Evolutionary conservation across 2,329 filamentous ascomycete species (phyloP).

Genomic region (Hypoxylon sp.): DNA sequence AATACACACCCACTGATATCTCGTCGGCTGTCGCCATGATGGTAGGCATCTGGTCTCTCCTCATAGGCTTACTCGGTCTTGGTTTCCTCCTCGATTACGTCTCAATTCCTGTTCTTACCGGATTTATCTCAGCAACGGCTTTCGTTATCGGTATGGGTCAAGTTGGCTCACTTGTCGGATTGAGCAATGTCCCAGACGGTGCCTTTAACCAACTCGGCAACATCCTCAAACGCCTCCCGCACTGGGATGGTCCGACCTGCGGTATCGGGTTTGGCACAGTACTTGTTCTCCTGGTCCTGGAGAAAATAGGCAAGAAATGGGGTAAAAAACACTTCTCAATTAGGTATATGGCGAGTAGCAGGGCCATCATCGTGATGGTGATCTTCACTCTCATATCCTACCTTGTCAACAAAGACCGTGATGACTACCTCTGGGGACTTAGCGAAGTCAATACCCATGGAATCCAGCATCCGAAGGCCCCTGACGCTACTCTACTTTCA

Average conservation of each 20-base stretch:
- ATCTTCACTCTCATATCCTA: conserved; percentile 76
- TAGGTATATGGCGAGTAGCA: conserved; percentile 71
- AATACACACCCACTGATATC: conserved; percentile 69
- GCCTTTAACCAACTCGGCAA: conserved; percentile 72
- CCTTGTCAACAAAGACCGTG: conserved; percentile 69
- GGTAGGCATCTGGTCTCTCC: conserved; percentile 72
- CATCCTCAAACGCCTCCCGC: conserved; percentile 68
- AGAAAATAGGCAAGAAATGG: conserved; percentile 71
- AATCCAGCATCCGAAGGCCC: conserved; percentile 65
- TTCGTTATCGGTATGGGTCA: conserved; percentile 77
- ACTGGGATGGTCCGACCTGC: conserved; percentile 71
- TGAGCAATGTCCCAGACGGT: conserved; percentile 64
- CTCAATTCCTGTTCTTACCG: conserved; percentile 73
- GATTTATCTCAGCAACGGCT: conserved; percentile 76
- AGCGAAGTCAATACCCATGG: conserved; percentile 70
- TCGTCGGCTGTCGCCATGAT: conserved; percentile 74
- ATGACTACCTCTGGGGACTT: conserved; percentile 69
- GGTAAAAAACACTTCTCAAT: conserved; percentile 70
- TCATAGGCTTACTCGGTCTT: conserved; percentile 72
- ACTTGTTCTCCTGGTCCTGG: conserved; percentile 68
- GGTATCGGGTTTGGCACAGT: conserved; percentile 72
- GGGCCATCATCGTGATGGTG: conserved; percentile 72
- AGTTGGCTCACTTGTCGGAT: conserved; percentile 72
- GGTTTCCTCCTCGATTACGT: conserved; percentile 77
- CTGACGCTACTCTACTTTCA: conserved; percentile 63